These are phyloP conservation scores for Kernera saxatilis DNA, from an alignment of 345 rosid genomes.

Conservation along the genomic window DNA sequence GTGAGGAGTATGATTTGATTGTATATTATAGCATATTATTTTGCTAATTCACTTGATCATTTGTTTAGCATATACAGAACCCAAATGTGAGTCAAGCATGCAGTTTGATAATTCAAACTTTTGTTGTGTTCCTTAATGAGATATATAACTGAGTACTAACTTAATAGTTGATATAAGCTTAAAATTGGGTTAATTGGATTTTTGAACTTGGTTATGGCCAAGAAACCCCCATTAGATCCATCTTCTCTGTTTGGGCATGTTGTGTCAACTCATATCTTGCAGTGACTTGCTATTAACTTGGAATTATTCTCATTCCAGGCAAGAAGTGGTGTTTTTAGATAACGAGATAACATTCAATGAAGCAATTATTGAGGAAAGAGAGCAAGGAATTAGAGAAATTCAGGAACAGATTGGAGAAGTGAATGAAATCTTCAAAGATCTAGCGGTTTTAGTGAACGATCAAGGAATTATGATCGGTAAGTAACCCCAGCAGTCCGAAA, in stretches of 20 bases:
- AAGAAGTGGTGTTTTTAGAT: slow-evolving; percentile 51
- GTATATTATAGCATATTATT: background rate
- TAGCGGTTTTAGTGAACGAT: slow-evolving; percentile 52
- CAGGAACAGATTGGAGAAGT: slow-evolving; percentile 68
- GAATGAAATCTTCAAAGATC: slow-evolving; percentile 73
- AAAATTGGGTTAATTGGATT: background rate
- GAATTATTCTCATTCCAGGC: slow-evolving; percentile 32
- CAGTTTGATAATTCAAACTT: background rate
- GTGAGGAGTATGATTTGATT: slow-evolving; percentile 22
- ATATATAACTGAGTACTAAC: background rate
- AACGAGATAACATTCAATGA: slow-evolving; percentile 70
- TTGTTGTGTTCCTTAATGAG: background rate
- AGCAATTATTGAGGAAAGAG: slow-evolving; percentile 69
- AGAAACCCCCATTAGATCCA: background rate
- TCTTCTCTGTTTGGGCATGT: background rate
- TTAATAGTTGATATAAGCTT: background rate
- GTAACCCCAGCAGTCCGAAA: background rate
- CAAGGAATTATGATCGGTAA: slow-evolving; percentile 70
- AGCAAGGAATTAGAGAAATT: slow-evolving; percentile 70
- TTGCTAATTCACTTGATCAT: background rate
- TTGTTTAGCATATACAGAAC: background rate
- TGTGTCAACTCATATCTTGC: background rate
- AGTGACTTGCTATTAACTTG: background rate
- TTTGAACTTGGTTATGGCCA: background rate
- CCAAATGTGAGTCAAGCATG: background rate